Base-by-base conservation (phyloP, 176 grass and related monocot species). In the Oryza glaberrima region DNA sequence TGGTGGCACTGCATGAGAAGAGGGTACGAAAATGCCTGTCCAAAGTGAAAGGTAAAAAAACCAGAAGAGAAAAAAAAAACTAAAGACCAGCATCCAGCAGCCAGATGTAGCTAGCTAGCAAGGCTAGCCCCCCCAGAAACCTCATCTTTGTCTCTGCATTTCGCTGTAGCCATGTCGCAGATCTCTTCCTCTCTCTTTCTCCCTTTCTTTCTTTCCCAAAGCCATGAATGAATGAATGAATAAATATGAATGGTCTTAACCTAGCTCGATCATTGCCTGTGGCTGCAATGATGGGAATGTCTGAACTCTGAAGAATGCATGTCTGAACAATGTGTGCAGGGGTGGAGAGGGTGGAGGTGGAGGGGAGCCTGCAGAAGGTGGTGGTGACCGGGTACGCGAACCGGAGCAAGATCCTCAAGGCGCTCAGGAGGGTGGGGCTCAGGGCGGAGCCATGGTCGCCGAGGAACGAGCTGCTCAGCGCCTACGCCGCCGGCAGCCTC, bases 11-110 rank as follows among this genome's bases (percentile, higher is more conserved):
- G 44, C 96, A 96, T 82, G 96, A 99, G 88, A 99, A 92, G 90
- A 94, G 96, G 81, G 81, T 99, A 77, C 94, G 94, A 64, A 99
- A 84, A 89, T 99, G 94, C 70, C 84, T 99, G 81, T 99, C 96
- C 88, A 99, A 99, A 99, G 96, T 99, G 81, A 99, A 99, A 99
- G 96, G 96, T 99, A 88, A 75, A 77, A 88, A 75, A 77, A 46
- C 71, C 52, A 56, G 17, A n/a, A 22, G 36, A 10, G 36, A 10
- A n/a, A 22, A 17, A 32, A 13, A 32, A 22, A 77, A 56, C 65
- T 17, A 78, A 86, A 72, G 75, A 11, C 67, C 67, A 26, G n/a
- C 20, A 58, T 6, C 52, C 17, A 58, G 15, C 20, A 58, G 17
- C 52, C 17, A 58, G 15, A 63, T n/a, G 56, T 19, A 61, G 14